These are phyloP conservation scores for Helichrysum umbraculigerum DNA, from an alignment of 129 eudicot species.

Conservation along the genomic window DNA sequence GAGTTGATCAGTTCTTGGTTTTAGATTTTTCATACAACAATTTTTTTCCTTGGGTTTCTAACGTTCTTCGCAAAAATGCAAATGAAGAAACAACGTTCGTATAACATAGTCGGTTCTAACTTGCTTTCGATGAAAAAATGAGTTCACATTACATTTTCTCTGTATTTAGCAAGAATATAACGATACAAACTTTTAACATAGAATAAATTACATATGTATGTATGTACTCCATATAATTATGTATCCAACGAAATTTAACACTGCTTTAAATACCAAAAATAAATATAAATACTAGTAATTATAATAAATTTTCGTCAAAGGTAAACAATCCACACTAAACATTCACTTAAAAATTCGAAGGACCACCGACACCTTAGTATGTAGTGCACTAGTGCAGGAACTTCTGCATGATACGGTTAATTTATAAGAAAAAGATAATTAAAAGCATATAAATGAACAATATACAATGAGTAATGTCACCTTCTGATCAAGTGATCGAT, in stretches of 20 bases:
- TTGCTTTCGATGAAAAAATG: too few relatives aligned
- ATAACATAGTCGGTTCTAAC: too few relatives aligned
- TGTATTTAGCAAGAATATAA: too few relatives aligned
- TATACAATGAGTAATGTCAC: neutral
- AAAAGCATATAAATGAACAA: constrained; percentile 10
- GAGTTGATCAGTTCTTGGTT: too few relatives aligned
- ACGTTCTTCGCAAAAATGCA: too few relatives aligned
- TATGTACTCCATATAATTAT: too few relatives aligned
- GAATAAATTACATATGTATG: too few relatives aligned
- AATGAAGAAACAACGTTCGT: too few relatives aligned
- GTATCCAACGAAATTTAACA: neutral
- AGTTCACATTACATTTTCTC: too few relatives aligned
- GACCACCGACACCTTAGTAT: neutral
- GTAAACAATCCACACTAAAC: constrained; percentile 19
- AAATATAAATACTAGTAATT: neutral
- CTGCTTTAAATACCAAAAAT: neutral
- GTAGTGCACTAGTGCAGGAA: neutral
- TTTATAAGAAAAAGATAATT: neutral
- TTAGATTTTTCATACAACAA: too few relatives aligned
- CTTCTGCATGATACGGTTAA: neutral
- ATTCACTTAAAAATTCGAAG: constrained; percentile 8
- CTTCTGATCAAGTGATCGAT: neutral
- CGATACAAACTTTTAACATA: too few relatives aligned
- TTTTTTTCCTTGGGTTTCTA: too few relatives aligned
- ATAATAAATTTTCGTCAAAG: neutral